phyloP scores from a whole-genome alignment of 1,139 yeast genomes.

The Candida pseudocylindracea region DNA sequence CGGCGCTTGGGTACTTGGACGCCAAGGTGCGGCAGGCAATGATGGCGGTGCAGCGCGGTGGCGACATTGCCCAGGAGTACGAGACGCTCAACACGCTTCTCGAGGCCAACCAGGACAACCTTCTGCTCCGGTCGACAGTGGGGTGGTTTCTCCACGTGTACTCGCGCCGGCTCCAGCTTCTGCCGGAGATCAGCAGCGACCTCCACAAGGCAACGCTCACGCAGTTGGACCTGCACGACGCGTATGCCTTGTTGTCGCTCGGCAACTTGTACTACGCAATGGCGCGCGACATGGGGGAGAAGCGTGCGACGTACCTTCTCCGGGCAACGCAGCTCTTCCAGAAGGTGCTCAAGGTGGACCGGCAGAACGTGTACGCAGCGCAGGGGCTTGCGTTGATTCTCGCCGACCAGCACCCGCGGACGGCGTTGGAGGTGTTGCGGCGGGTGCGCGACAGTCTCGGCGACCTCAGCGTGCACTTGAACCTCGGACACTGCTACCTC shows the following conservation, averaged over 20 bases:
- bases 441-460: conserved; percentile 78
- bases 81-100: conserved; percentile 32
- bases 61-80: conserved; percentile 19
- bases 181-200: conserved; percentile 43
- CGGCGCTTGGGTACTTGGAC: conserved; percentile 51
- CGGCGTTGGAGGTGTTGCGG: conserved; percentile 59
- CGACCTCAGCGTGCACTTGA: conserved; percentile 65
- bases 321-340: conserved; percentile 82
- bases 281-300: conserved; percentile 63
- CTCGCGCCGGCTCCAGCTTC: conserved; percentile 30
- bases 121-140: conserved; percentile 76
- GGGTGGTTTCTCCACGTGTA: conserved; percentile 69
- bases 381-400: conserved; percentile 91
- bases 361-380: conserved; percentile 83
- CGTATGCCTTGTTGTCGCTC: conserved; percentile 72
- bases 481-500: conserved; percentile 70
- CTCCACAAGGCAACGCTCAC: conserved; percentile 76
- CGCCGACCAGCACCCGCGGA: conserved; percentile 65
- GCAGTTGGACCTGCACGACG: conserved; percentile 67
- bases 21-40: conserved; percentile 57
- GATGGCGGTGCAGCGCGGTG: conserved; percentile 12
- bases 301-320: conserved; percentile 54
- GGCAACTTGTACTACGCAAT: conserved; percentile 72
- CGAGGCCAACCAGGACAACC: conserved; percentile 28
- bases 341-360: conserved; percentile 70